A percentile compares a stretch with the other conserved stretches of the same genome.
Evolutionary conservation across 805 yeast genomes (phyloP).

Genomic region (Kodamaea lidongshanica): DNA sequence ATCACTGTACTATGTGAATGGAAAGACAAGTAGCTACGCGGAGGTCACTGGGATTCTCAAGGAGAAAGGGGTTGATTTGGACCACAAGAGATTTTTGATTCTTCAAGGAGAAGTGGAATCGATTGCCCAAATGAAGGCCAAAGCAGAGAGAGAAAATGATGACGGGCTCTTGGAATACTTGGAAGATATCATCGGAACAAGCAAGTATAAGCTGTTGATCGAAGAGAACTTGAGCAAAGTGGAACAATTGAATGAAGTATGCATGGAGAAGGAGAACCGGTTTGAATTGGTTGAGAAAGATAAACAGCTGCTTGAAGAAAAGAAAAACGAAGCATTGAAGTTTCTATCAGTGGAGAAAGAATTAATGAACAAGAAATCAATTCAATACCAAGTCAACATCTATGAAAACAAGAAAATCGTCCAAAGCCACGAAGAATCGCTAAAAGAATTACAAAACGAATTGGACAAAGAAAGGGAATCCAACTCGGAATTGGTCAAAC

Average conservation of each 20-base stretch:
- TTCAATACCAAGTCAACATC: conserved; percentile 50
- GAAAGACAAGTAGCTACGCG: conserved; percentile 61
- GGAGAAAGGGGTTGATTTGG: conserved; percentile 84
- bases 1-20: conserved; percentile 74
- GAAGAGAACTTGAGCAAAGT: conserved; percentile 56
- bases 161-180: conserved; percentile 91
- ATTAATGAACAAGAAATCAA: conserved; percentile 46
- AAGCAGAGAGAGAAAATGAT: conserved; percentile 85
- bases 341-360: conserved; percentile 62
- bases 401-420: conserved; percentile 36
- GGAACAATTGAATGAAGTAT: conserved; percentile 72
- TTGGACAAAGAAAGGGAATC: conserved; percentile 40
- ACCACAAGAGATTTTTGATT: conserved; percentile 89
- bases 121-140: conserved; percentile 97
- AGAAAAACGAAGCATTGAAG: conserved; percentile 62
- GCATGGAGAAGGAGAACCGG: conserved; percentile 74
- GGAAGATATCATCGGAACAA: conserved; percentile 95
- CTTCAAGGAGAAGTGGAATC: conserved; percentile 98
- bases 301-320: conserved; percentile 55
- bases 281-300: conserved; percentile 77
- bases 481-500: conserved; percentile 29
- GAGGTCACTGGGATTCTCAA: conserved; percentile 72
- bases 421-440: conserved; percentile 29
- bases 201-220: conserved; percentile 71
- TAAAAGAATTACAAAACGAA: conserved; percentile 36